Evolutionary conservation across 331 rosid species (phyloP).

Genomic region (Rhamnella rubrinervis): DNA sequence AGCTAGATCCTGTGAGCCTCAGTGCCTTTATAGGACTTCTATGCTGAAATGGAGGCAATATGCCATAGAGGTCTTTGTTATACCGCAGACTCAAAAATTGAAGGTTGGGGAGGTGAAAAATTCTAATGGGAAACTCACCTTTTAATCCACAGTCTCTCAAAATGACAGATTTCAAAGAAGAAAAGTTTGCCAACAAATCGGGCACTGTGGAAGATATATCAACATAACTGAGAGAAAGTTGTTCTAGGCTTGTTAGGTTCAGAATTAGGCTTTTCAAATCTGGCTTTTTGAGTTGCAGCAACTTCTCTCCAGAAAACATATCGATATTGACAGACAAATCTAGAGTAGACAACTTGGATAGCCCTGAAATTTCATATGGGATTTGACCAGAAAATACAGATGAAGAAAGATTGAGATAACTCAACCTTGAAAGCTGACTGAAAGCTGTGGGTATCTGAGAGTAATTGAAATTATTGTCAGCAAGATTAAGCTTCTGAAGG

Average conservation of each 20-base stretch:
- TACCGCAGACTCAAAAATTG: not conserved
- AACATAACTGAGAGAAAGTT: not conserved
- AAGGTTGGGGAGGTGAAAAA: not conserved
- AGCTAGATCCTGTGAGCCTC: not conserved
- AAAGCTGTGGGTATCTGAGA: too few species aligned
- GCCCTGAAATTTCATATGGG: too few species aligned
- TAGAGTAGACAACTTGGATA: not conserved
- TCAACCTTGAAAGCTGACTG: too few species aligned
- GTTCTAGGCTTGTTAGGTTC: constrained; percentile 1
- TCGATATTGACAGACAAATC: not conserved
- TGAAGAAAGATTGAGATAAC: too few species aligned
- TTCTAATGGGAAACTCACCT: not conserved
- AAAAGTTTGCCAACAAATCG: not conserved
- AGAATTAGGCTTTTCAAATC: not conserved
- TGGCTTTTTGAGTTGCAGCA: not conserved
- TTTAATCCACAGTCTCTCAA: not conserved
- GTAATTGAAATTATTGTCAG: too few species aligned
- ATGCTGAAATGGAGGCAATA: not conserved
- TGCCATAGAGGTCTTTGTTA: not conserved
- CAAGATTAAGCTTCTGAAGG: too few species aligned
- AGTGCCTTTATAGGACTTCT: not conserved
- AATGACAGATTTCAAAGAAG: not conserved
- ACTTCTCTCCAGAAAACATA: not conserved
- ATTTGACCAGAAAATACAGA: too few species aligned
- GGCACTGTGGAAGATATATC: not conserved